Conservation (phyloP, 1,284 basidiomycete genomes). For the Trichosporon sp. region DNA sequence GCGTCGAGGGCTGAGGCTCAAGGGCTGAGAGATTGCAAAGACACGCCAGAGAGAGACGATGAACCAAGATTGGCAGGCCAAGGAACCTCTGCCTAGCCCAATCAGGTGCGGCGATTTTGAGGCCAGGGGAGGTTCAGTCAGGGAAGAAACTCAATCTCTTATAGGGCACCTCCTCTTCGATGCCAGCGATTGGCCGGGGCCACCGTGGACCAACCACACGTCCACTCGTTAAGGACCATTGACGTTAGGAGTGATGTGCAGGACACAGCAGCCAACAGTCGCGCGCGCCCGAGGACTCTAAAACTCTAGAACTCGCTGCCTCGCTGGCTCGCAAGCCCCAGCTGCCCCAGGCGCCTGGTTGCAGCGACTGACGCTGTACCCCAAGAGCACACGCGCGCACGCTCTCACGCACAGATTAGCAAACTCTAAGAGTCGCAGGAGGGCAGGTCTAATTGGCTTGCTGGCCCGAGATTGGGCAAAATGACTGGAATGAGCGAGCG, state of each 20-base stretch:
- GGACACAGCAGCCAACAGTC: not conserved
- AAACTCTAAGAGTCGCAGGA: not conserved
- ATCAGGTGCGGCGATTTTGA: not conserved
- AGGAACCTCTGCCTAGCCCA: not conserved
- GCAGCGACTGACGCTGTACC: not conserved
- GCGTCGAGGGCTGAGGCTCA: not conserved
- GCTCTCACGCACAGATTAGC: slow-evolving; percentile 3
- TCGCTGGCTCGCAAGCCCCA: not conserved
- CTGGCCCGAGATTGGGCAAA: slow-evolving; percentile 5
- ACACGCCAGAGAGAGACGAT: slow-evolving; percentile 5
- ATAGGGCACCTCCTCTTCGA: not conserved
- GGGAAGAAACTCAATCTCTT: slow-evolving; percentile 4
- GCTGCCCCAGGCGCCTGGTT: not conserved
- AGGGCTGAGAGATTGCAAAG: slow-evolving; percentile 5
- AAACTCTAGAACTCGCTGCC: not conserved
- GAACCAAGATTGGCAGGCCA: slow-evolving; percentile 18
- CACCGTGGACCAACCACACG: not conserved
- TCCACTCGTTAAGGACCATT: slow-evolving; percentile 3
- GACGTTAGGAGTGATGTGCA: slow-evolving; percentile 13
- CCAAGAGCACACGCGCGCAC: not conserved
- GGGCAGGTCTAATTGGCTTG: not conserved
- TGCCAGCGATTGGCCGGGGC: not conserved
- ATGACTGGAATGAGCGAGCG: not conserved
- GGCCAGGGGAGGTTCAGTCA: not conserved
- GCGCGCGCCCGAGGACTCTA: not conserved